Evolutionary conservation across 495 filamentous ascomycete species (phyloP).

Genomic region (Penicillium ucsense): DNA sequence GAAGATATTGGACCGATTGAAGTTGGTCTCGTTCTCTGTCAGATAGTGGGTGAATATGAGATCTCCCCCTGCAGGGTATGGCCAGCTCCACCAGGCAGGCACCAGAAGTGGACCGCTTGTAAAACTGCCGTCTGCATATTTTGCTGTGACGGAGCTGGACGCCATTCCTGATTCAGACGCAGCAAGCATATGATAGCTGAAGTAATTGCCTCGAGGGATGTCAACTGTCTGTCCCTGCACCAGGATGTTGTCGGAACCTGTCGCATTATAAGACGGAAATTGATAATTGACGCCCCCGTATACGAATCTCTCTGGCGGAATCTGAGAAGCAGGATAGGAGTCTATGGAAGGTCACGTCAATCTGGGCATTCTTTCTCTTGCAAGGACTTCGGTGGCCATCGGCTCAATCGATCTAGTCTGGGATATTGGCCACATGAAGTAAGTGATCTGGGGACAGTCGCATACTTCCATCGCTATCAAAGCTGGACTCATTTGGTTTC

Average conservation of each 20-base stretch:
- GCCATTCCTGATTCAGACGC: conserved; percentile 35
- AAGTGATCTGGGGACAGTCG: not conserved
- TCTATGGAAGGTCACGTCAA: conserved; percentile 8
- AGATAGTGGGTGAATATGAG: conserved; percentile 40
- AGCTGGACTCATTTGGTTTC: conserved; percentile 31
- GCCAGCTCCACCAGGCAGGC: conserved; percentile 37
- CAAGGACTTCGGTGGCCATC: too few species aligned
- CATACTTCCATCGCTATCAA: conserved; percentile 26
- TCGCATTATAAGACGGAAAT: conserved; percentile 37
- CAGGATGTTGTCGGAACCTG: conserved; percentile 35
- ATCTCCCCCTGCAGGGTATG: conserved; percentile 40
- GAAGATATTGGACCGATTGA: conserved; percentile 44
- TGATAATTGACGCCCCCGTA: conserved; percentile 35
- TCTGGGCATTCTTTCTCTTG: too few species aligned
- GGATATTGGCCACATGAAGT: not conserved
- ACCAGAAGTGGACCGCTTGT: conserved; percentile 33
- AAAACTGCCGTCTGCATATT: conserved; percentile 34
- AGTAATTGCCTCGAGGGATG: conserved; percentile 24
- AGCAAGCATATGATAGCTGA: conserved; percentile 40
- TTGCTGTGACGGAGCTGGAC: conserved; percentile 35
- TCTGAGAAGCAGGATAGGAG: conserved; percentile 34
- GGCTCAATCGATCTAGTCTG: not conserved
- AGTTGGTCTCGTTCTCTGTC: conserved; percentile 34
- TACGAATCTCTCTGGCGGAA: conserved; percentile 28
- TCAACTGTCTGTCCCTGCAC: conserved; percentile 31